Evolutionary conservation across 106 monocot species (phyloP).

Genomic region (Phalaenopsis aphrodite): DNA sequence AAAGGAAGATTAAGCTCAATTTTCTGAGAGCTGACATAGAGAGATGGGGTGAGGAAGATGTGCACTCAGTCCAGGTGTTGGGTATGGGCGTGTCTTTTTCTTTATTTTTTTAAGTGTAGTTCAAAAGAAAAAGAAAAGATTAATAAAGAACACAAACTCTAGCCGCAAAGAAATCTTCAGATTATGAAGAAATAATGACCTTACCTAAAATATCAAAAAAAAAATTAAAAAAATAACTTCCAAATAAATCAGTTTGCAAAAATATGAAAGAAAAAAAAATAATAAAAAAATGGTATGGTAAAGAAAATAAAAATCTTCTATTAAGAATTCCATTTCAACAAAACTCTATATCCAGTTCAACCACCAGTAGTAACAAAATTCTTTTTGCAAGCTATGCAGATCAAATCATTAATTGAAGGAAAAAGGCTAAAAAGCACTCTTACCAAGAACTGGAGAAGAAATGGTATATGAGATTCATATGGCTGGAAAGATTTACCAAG

Average conservation of each 20-base stretch:
- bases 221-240: neutral
- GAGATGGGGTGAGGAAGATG: too few species aligned
- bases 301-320: neutral
- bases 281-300: neutral
- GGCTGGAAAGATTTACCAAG: slow-evolving; percentile 71
- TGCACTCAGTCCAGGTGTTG: too few species aligned
- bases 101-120: too few species aligned
- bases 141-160: neutral
- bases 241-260: neutral
- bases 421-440: slow-evolving; percentile 8
- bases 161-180: neutral
- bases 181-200: neutral
- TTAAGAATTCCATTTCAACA: neutral
- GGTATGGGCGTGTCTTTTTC: too few species aligned
- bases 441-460: slow-evolving; percentile 95
- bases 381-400: neutral
- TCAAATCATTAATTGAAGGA: neutral
- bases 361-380: neutral
- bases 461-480: slow-evolving; percentile 94
- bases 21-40: too few species aligned
- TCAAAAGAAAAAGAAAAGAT: too few species aligned
- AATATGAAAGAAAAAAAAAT: neutral
- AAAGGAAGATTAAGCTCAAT: too few species aligned
- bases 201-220: neutral
- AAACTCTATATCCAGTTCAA: neutral